Percentiles rank a stretch among this genome's conserved stretches.
These are phyloP conservation scores for Phytophthora palmivora DNA, from an alignment of 352 stramenopile genomes.

Conservation along the genomic window DNA sequence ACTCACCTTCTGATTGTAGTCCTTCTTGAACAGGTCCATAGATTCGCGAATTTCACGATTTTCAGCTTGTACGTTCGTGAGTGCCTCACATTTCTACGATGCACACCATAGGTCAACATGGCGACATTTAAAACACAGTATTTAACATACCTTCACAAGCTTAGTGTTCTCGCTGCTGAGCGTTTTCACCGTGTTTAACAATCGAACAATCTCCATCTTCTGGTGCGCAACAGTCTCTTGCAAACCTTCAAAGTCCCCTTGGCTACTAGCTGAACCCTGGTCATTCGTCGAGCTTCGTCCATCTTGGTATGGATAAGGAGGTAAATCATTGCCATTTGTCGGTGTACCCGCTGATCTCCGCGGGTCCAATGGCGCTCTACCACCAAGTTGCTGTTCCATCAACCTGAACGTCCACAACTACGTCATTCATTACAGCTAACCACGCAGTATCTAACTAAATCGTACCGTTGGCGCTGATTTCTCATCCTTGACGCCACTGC, in stretches of 20 bases:
- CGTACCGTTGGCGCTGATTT: slow-evolving; percentile 73
- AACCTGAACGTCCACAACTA: slow-evolving; percentile 46
- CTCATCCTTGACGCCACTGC: slow-evolving; percentile 84
- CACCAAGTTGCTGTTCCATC: slow-evolving; percentile 84
- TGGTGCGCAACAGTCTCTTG: slow-evolving; percentile 71
- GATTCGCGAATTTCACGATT: slow-evolving; percentile 81
- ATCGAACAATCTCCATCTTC: slow-evolving; percentile 83
- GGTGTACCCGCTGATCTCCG: slow-evolving; percentile 23
- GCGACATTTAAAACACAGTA: neutral
- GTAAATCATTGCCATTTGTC: slow-evolving; percentile 19
- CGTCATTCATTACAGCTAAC: neutral
- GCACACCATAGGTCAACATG: slow-evolving; percentile 3
- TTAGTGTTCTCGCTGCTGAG: slow-evolving; percentile 87
- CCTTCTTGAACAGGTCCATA: slow-evolving; percentile 87
- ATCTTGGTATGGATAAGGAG: slow-evolving; percentile 29
- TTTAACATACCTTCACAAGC: slow-evolving; percentile 67
- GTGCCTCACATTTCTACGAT: slow-evolving; percentile 74
- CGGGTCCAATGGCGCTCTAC: slow-evolving; percentile 44
- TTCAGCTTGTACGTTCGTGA: slow-evolving; percentile 76
- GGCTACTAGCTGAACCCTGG: slow-evolving; percentile 1
- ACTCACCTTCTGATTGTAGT: slow-evolving; percentile 89
- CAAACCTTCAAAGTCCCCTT: slow-evolving; percentile 50
- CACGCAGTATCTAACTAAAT: neutral
- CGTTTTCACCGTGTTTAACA: slow-evolving; percentile 87
- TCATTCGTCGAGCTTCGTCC: neutral